These are phyloP conservation scores for Monosporascus sp. DNA, from an alignment of 2,329 filamentous ascomycete genomes.

Conservation along the genomic window DNA sequence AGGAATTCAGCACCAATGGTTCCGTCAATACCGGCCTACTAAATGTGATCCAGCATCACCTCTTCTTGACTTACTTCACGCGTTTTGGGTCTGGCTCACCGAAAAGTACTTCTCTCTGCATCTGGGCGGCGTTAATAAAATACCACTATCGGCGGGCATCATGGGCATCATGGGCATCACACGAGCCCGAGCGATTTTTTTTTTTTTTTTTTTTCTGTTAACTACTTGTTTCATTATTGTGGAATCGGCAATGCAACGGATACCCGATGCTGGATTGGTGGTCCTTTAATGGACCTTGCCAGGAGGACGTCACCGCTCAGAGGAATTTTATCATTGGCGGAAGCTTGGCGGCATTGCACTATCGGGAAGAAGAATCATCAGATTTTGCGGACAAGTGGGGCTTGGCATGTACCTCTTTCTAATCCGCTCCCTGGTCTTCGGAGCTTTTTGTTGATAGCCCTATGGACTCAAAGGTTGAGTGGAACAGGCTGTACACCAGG, in stretches of 20 bases:
- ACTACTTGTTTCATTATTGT: slow-evolving; percentile 4
- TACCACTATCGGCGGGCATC: slow-evolving; percentile 25
- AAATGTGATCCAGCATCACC: slow-evolving; percentile 28
- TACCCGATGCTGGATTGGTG: background rate
- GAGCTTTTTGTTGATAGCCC: background rate
- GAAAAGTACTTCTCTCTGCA: slow-evolving; percentile 26
- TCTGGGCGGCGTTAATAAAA: slow-evolving; percentile 31
- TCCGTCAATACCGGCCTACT: slow-evolving; percentile 54
- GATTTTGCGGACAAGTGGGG: slow-evolving; percentile 7
- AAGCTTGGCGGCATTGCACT: slow-evolving; percentile 18
- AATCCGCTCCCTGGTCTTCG: slow-evolving; percentile 23
- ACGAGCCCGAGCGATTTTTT: slow-evolving; percentile 23
- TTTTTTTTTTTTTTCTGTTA: slow-evolving; percentile 16
- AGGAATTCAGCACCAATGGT: slow-evolving; percentile 47
- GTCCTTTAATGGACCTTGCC: slow-evolving; percentile 1
- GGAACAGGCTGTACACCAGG: slow-evolving; percentile 6
- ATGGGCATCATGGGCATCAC: slow-evolving; percentile 17
- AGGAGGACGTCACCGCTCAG: slow-evolving; percentile 24
- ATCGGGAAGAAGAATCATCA: slow-evolving; percentile 17
- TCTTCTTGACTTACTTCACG: slow-evolving; percentile 23
- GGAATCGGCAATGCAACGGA: background rate
- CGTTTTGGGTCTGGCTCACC: slow-evolving; percentile 15
- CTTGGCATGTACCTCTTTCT: background rate
- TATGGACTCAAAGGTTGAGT: slow-evolving; percentile 21
- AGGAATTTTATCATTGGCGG: slow-evolving; percentile 16